A percentile compares a stretch with the other conserved stretches of the same genome.
phyloP scores from a whole-genome alignment of 495 filamentous ascomycete species.

The Podospora tetraspora region DNA sequence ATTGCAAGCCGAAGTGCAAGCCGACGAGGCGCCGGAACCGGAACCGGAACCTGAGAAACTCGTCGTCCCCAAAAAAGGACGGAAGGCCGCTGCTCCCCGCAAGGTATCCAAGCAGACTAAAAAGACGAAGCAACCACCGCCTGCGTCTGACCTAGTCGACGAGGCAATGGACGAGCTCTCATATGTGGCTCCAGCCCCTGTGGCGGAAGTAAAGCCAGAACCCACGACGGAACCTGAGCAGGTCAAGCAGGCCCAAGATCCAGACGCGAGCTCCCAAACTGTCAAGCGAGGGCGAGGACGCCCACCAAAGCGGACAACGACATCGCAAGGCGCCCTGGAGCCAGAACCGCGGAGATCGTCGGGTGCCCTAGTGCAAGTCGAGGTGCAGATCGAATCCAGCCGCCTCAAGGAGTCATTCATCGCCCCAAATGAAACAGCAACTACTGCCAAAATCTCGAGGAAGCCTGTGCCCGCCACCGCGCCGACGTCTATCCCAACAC shows the following conservation, averaged over 20 bases:
- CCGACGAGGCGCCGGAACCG: constrained; percentile 20
- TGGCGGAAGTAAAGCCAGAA: constrained; percentile 27
- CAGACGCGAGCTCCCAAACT: constrained; percentile 41
- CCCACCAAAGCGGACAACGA: constrained; percentile 29
- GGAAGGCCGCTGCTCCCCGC: constrained; percentile 35
- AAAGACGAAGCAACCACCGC: constrained; percentile 34
- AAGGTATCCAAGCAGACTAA: constrained; percentile 44
- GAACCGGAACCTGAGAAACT: constrained; percentile 28
- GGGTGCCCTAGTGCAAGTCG: constrained; percentile 6
- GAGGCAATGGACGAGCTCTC: constrained; percentile 20
- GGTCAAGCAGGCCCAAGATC: constrained; percentile 32
- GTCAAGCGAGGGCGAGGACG: constrained; percentile 35
- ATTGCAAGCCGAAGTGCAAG: constrained; percentile 42
- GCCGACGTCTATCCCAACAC: background rate
- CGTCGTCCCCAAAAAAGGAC: constrained; percentile 41
- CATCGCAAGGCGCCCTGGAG: constrained; percentile 14
- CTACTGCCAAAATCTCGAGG: constrained; percentile 6
- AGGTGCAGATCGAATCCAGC: constrained; percentile 11
- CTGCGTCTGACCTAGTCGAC: constrained; percentile 17
- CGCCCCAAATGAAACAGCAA: constrained; percentile 9
- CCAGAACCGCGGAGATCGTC: constrained; percentile 14
- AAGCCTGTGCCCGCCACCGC: constrained; percentile 15
- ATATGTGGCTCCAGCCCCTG: constrained; percentile 20
- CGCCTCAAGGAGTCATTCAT: constrained; percentile 13
- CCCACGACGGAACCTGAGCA: constrained; percentile 13